Evolutionary conservation across 257 asterid genomes (phyloP), one percentile per base, ranked within the genome.

Genomic region (Petrea volubilis): DNA sequence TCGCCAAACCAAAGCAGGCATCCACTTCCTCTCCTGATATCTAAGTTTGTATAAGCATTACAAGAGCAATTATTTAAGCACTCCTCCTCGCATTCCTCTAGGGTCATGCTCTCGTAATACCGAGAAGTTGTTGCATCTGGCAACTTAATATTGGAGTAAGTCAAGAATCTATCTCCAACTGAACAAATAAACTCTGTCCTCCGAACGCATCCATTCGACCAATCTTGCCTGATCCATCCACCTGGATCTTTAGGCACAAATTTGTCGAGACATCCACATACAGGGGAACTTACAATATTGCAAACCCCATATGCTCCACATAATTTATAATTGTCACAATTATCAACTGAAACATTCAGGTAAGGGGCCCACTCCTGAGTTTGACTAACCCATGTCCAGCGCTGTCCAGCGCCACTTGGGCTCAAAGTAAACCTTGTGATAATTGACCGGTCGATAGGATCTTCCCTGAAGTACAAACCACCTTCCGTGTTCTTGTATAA

Each of bases 271-370:
- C 91, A 85, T 23, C 20, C 63, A 58, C 94, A 88, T 0, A 49
- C 25, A 0, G 82, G 79, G 5, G 77, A 60, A 4, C 23, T 64
- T 2, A 36, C 81, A 7, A 36, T 31, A 17, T 43, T 25, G 63
- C 92, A 88, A 27, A 49, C 29, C 3, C 83, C 86, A 33, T 76
- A 51, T 2, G 84, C 59, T 0, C 92, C 90, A 50, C 95, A 86
- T 5, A 44, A 9, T 18, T 33, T 62, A 43, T 86, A 88, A 9
- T 2, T 15, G 41, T 82, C 92, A 10, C 91, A 81, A 0, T 6
- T 58, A 31, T 80, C 85, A 2, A 47, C 13, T 1, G 79, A 87
- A 11, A 61, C 3, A 41, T 63, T 4, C 10, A 61, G 21, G 64
- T 56, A 58, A 4, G 12, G 12, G 1, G 3, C n/a, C 95, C 95